Percentiles rank a stretch among this genome's conserved stretches.
Evolutionary conservation across 345 rosid genomes (phyloP).

Genomic region (Salix brachista): DNA sequence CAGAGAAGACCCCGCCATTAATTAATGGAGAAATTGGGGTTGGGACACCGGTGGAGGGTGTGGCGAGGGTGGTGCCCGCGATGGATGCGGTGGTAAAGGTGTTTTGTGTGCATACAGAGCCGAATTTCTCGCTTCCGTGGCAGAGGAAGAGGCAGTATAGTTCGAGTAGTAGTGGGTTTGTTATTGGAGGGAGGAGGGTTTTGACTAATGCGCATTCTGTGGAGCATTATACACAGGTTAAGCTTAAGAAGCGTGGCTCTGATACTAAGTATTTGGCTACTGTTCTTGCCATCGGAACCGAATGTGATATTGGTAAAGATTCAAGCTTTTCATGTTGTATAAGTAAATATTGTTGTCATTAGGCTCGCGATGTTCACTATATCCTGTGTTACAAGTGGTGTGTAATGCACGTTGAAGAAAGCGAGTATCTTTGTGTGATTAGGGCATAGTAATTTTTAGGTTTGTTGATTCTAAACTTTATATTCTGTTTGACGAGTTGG

Average conservation of each 20-base stretch:
- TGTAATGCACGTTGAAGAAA: too few species aligned
- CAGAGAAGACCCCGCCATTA: conserved; percentile 18
- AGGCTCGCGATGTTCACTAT: background rate
- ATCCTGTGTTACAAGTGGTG: background rate
- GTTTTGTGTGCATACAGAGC: conserved; percentile 90
- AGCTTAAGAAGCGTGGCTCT: conserved; percentile 90
- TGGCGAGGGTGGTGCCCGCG: conserved; percentile 64
- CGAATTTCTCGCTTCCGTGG: conserved; percentile 92
- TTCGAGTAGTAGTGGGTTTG: conserved; percentile 85
- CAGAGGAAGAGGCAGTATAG: conserved; percentile 92
- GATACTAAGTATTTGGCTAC: conserved; percentile 90
- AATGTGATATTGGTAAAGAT: conserved; percentile 78
- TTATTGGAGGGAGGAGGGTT: conserved; percentile 68
- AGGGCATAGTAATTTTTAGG: background rate
- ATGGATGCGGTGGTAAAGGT: conserved; percentile 97
- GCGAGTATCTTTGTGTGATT: too few species aligned
- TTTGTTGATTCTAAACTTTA: background rate
- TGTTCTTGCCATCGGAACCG: conserved; percentile 87
- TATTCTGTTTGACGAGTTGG: background rate
- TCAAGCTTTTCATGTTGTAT: background rate
- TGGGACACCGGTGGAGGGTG: conserved; percentile 40
- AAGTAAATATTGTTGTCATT: background rate
- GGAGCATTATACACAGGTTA: conserved; percentile 91
- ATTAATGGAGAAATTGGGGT: conserved; percentile 12
- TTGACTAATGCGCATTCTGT: conserved; percentile 95